These are phyloP conservation scores for Licmophora abbreviata DNA, from an alignment of 108 stramenopile species.

Conservation along the genomic window DNA sequence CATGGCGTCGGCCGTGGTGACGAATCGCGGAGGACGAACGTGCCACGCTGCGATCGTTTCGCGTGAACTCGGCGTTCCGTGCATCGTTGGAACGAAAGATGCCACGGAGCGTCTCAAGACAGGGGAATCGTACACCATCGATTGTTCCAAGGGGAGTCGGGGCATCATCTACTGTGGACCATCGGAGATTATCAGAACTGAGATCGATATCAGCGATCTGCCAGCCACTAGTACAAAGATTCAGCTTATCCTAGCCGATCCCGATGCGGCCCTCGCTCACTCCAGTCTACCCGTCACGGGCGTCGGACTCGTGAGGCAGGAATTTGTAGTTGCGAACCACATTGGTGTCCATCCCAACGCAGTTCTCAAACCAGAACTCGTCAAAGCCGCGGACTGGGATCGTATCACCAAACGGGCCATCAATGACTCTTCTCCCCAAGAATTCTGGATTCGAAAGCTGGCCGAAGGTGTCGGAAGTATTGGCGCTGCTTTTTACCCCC, in stretches of 20 bases:
- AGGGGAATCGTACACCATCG: conserved; percentile 17
- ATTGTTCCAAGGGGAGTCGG: conserved; percentile 8
- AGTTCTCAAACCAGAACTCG: conserved; percentile 17
- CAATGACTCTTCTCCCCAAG: conserved; percentile 25
- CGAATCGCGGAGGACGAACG: conserved; percentile 30
- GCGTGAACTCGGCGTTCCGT: conserved; percentile 31
- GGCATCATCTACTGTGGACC: conserved; percentile 9
- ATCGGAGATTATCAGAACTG: conserved; percentile 16
- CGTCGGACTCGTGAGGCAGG: conserved; percentile 25
- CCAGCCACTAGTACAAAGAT: conserved; percentile 32
- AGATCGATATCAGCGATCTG: conserved; percentile 13
- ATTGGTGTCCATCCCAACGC: conserved; percentile 32
- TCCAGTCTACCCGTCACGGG: conserved; percentile 29
- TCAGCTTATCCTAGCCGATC: conserved; percentile 38
- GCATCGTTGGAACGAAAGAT: conserved; percentile 30
- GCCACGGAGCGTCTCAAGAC: conserved; percentile 30
- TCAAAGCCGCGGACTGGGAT: conserved; percentile 9
- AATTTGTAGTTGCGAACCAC: conserved; percentile 29
- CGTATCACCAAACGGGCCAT: conserved; percentile 20
- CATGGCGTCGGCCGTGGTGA: conserved; percentile 18
- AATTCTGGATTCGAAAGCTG: conserved; percentile 24
- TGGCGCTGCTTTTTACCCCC: conserved; percentile 33
- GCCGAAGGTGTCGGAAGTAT: conserved; percentile 30
- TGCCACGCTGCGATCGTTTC: conserved; percentile 39
- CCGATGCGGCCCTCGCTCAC: conserved; percentile 20